These are phyloP conservation scores for Helianthus tuberosus DNA, from an alignment of 129 eudicot genomes.

Conservation along the genomic window DNA sequence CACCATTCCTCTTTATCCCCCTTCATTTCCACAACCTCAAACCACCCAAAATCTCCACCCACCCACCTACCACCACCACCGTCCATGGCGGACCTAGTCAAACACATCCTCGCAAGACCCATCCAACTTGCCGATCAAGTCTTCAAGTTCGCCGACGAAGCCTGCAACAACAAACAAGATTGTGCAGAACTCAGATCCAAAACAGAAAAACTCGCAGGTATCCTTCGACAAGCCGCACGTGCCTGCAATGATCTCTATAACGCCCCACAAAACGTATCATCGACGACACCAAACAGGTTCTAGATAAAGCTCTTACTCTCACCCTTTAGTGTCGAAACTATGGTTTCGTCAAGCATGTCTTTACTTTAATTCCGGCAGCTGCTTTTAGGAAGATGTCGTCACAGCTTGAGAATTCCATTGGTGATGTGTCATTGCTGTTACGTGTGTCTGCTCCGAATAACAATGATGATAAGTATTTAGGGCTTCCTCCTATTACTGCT, in stretches of 20 bases:
- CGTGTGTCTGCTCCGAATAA: constrained; percentile 48
- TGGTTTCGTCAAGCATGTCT: constrained; percentile 40
- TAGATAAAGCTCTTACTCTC: constrained; percentile 42
- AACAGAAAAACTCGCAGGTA: constrained; percentile 44
- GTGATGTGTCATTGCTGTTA: constrained; percentile 45
- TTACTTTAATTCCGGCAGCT: constrained; percentile 42
- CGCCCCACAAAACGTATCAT: constrained; percentile 50
- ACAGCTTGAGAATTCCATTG: constrained; percentile 46
- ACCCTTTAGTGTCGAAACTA: constrained; percentile 40
- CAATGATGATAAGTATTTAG: constrained; percentile 38
- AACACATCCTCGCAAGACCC: not conserved
- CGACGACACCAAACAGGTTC: constrained; percentile 48
- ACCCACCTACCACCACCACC: too few relatives aligned
- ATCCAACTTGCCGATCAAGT: constrained; percentile 12
- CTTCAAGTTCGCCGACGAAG: constrained; percentile 41
- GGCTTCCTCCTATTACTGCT: constrained; percentile 49
- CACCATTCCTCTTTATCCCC: too few relatives aligned
- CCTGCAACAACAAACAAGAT: constrained; percentile 38
- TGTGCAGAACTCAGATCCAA: constrained; percentile 52
- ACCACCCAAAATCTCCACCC: not conserved
- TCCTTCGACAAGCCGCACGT: constrained; percentile 59
- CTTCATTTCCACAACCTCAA: not conserved
- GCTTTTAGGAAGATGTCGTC: constrained; percentile 44
- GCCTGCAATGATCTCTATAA: constrained; percentile 48
- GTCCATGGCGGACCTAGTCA: not conserved